Percentiles rank a stretch among this genome's conserved stretches.
phyloP scores from a whole-genome alignment of 148 eudicot genomes.

The Fagopyrum tataricum region DNA sequence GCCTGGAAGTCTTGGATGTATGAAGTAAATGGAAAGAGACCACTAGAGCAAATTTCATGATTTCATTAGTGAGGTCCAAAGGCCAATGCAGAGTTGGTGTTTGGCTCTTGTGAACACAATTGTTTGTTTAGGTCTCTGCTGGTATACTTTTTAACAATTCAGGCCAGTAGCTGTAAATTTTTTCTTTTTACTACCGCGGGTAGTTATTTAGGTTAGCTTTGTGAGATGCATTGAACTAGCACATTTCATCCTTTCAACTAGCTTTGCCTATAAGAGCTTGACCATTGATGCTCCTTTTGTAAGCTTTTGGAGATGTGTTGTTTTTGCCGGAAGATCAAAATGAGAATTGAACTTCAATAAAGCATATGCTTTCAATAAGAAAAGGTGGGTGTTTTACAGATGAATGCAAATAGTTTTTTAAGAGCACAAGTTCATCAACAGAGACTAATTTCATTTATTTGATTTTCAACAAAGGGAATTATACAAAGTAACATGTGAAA shows the following conservation, averaged over 20 bases:
- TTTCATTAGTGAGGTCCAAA: neutral
- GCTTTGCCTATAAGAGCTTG: neutral
- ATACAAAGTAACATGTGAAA: neutral
- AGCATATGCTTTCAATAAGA: too few relatives aligned
- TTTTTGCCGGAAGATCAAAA: neutral
- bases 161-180: slow-evolving; percentile 10
- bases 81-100: slow-evolving; percentile 7
- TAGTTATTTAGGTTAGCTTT: neutral
- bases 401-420: neutral
- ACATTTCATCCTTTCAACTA: neutral
- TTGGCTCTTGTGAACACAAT: slow-evolving; percentile 2
- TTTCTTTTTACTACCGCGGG: neutral
- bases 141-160: slow-evolving; percentile 3
- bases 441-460: neutral
- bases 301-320: neutral
- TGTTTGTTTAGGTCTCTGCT: neutral
- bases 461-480: neutral
- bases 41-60: slow-evolving; percentile 47
- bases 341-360: neutral
- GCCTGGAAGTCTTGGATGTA: slow-evolving; percentile 89
- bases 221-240: neutral
- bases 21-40: slow-evolving; percentile 64
- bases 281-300: neutral
- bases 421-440: neutral
- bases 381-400: neutral